Conservation (phyloP, 2,329 filamentous ascomycete species). For the Neopestalotiopsis rosae region DNA sequence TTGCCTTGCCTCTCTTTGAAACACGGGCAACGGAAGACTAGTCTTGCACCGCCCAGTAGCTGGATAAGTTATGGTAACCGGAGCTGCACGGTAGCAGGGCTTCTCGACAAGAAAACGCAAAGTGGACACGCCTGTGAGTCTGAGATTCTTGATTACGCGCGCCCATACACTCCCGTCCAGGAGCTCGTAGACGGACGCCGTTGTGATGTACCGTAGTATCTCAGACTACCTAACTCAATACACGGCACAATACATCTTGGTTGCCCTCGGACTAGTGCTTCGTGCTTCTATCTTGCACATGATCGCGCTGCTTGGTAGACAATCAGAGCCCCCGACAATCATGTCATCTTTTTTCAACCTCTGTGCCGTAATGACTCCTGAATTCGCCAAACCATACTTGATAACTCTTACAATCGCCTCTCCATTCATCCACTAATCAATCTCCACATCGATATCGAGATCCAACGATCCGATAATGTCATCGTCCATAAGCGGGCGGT, state of each 20-base stretch:
- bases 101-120: not conserved
- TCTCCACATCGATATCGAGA: constrained; percentile 89
- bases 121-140: not conserved
- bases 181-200: not conserved
- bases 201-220: not conserved
- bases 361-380: not conserved
- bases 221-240: not conserved
- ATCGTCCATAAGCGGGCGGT: constrained; percentile 84
- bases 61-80: not conserved
- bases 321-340: not conserved
- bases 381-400: not conserved
- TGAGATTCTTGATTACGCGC: not conserved
- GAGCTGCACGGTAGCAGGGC: not conserved
- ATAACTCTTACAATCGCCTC: not conserved
- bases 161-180: not conserved
- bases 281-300: not conserved
- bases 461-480: constrained; percentile 91
- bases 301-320: not conserved
- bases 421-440: constrained; percentile 57
- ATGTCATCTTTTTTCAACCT: not conserved
- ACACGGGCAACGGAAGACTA: not conserved
- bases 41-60: not conserved
- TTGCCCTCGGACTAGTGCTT: not conserved
- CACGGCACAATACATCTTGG: not conserved
- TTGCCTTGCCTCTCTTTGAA: not conserved